Evolutionary conservation across 1,284 basidiomycete genomes (phyloP).

Genomic region (Melampsora larici-populina): DNA sequence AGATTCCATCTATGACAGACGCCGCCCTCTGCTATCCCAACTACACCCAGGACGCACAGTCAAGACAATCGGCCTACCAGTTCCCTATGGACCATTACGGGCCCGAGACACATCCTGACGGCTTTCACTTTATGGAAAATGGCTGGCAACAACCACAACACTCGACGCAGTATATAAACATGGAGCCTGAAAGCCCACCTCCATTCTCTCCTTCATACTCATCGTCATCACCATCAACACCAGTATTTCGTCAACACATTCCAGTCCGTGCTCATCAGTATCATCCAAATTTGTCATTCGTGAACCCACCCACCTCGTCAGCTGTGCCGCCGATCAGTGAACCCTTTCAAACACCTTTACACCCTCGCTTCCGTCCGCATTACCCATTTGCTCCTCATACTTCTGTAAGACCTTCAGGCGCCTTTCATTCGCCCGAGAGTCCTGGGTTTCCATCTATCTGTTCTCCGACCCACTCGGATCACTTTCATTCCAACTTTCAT

Average conservation of each 20-base stretch:
- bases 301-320: slow-evolving; percentile 19
- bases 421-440: background rate
- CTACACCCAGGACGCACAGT: background rate
- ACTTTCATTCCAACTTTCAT: slow-evolving; percentile 8
- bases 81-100: background rate
- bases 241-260: background rate
- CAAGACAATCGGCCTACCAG: background rate
- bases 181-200: slow-evolving; percentile 3
- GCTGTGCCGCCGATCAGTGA: slow-evolving; percentile 41
- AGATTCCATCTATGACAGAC: background rate
- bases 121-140: background rate
- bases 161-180: background rate
- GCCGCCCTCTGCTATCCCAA: background rate
- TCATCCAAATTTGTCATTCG: slow-evolving; percentile 31
- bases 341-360: slow-evolving; percentile 12
- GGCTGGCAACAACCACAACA: background rate
- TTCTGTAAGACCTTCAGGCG: background rate
- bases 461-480: background rate
- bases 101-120: background rate
- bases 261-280: slow-evolving; percentile 1
- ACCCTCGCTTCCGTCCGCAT: slow-evolving; percentile 5
- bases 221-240: slow-evolving; percentile 15
- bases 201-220: slow-evolving; percentile 16
- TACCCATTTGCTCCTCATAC: slow-evolving; percentile 21
- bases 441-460: background rate